Evolutionary conservation across 2,329 filamentous ascomycete genomes (phyloP), one percentile per base, ranked within the genome.

Genomic region (Coniochaeta sp.): DNA sequence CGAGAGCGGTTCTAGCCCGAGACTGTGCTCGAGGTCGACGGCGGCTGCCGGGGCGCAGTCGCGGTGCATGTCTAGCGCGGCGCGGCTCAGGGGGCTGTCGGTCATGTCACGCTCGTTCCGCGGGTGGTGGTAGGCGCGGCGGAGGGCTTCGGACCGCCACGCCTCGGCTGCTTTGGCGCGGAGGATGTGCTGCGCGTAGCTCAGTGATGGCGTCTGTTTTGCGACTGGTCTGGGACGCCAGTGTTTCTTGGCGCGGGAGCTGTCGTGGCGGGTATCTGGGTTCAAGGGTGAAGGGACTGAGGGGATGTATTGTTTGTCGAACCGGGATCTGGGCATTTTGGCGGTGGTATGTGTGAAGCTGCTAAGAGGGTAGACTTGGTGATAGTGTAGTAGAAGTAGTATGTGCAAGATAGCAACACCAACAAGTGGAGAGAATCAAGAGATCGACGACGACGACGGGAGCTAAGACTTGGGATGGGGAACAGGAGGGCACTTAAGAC

Each of bases 141-240:
- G 50, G 31, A 58, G 34, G 24, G 69, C 67, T 64, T 73, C 70
- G 34, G 70, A 72, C 19, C 67, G 70, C 75, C 75, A 77, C 6
- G 76, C 76, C 59, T 69, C 68, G 6, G 73, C 75, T 1, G 75
- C 77, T 63, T 78, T 78, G 60, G 73, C 69, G 31, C 77, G 70
- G 60, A 79, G 71, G 19, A 79, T 65, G 33, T 68, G 69, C 64
- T 79, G 70, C 0, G 75, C 73, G 24, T 77, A 76, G 61, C 77
- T 78, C 58, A 71, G 62, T 38, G 63, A 57, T 56, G 63, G 40
- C 12, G 65, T 40, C 60, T 44, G 47, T 52, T 31, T 52, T 6
- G 22, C 26, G 24, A 60, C 26, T 2, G 54, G 26, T 28, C 33
- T 60, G 22, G 28, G 54, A 16, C 69, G 19, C 36, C 26, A 24